A percentile compares a stretch with the other conserved stretches of the same genome.
These are phyloP conservation scores for Trichoderma sp. DNA, from an alignment of 2,329 filamentous ascomycete species.

Conservation along the genomic window DNA sequence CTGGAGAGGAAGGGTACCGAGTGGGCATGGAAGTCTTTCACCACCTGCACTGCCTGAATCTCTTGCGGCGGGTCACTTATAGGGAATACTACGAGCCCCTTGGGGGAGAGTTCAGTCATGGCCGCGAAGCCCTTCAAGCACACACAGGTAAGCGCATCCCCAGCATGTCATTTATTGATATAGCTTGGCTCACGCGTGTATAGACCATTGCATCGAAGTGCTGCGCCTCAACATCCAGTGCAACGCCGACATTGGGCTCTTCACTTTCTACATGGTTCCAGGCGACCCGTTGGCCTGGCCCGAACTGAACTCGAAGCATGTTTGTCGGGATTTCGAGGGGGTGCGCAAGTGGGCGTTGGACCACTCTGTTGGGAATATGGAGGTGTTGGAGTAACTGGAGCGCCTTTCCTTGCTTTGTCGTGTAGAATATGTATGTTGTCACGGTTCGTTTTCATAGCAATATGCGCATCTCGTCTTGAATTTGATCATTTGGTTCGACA, in stretches of 20 bases:
- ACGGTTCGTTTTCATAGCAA: neutral
- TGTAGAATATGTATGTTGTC: neutral
- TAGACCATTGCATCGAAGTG: constrained; percentile 12
- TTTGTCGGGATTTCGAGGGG: constrained; percentile 3
- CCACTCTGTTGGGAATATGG: constrained; percentile 10
- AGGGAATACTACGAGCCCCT: constrained; percentile 9
- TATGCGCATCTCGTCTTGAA: neutral
- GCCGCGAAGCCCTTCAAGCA: constrained; percentile 6
- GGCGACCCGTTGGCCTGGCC: constrained; percentile 5
- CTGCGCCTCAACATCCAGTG: constrained; percentile 2
- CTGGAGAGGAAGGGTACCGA: constrained; percentile 13
- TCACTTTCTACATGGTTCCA: constrained; percentile 17
- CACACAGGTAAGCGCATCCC: constrained; percentile 2
- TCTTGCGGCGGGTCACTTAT: constrained; percentile 6
- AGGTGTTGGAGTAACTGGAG: neutral
- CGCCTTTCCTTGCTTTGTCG: too few relatives aligned
- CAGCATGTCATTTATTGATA: too few relatives aligned
- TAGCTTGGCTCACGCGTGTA: neutral
- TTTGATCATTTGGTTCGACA: too few relatives aligned
- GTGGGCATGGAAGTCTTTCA: constrained; percentile 18
- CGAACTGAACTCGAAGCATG: constrained; percentile 7
- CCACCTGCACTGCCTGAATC: constrained; percentile 5
- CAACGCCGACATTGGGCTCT: constrained; percentile 1
- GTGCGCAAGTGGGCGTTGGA: constrained; percentile 9
- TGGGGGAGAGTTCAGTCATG: constrained; percentile 6